These are phyloP conservation scores for Anthoceros angustus DNA, from an alignment of 225 moss, liverwort and hornwort genomes.

Conservation along the genomic window DNA sequence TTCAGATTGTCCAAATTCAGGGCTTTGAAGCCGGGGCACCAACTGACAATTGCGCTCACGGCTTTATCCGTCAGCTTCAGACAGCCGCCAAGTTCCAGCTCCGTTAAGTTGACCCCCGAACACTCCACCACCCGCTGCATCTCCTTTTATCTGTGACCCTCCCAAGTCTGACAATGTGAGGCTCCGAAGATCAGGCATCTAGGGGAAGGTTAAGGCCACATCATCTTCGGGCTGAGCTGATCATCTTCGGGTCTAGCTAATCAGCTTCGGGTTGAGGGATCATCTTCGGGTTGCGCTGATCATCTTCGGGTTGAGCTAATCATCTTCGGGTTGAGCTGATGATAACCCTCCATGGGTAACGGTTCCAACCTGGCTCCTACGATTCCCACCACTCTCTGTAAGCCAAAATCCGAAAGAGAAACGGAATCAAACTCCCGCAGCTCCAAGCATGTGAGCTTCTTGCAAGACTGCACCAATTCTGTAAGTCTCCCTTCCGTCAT, in stretches of 20 bases:
- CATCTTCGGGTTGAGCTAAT: too few relatives aligned
- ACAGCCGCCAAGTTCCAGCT: conserved; percentile 23
- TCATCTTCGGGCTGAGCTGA: conserved; percentile 22
- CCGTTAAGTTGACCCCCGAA: conserved; percentile 20
- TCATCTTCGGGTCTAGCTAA: too few relatives aligned
- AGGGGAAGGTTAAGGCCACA: conserved; percentile 23
- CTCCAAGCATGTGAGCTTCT: conserved; percentile 16
- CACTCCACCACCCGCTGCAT: conserved; percentile 22
- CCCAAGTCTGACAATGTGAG: conserved; percentile 22
- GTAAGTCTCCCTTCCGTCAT: conserved; percentile 28
- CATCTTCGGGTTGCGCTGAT: conserved; percentile 20
- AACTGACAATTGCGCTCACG: conserved; percentile 24
- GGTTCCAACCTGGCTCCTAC: conserved; percentile 20
- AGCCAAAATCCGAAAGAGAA: conserved; percentile 11
- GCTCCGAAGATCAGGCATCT: conserved; percentile 26
- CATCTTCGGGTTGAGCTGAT: conserved; percentile 22
- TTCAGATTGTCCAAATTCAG: conserved; percentile 26
- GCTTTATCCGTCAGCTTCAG: conserved; percentile 30
- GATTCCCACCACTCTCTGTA: conserved; percentile 17
- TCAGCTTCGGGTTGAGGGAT: too few relatives aligned
- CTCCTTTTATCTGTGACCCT: conserved; percentile 27
- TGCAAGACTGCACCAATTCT: conserved; percentile 13
- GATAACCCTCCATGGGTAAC: conserved; percentile 18
- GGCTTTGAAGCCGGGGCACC: conserved; percentile 21
- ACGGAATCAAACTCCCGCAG: conserved; percentile 27